Conservation (phyloP, 2,329 filamentous ascomycete species). For the Cercospora sp. region DNA sequence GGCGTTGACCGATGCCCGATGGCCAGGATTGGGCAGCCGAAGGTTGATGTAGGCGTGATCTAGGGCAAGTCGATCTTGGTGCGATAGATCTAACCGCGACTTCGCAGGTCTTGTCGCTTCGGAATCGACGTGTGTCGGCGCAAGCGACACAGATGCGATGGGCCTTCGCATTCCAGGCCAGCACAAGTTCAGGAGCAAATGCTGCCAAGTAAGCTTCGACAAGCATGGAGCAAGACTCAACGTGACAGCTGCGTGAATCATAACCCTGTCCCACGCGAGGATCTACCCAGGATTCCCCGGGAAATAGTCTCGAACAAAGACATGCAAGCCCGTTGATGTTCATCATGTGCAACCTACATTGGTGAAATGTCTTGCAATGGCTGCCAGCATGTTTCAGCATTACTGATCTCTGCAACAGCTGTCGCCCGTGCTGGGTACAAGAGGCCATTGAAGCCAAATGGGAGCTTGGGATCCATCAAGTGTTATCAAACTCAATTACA, state of each 20-base stretch:
- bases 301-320: neutral
- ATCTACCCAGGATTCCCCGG: neutral
- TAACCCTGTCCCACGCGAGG: neutral
- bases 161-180: neutral
- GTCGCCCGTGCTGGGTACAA: neutral
- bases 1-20: neutral
- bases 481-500: constrained; percentile 10
- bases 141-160: neutral
- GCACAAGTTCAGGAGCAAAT: neutral
- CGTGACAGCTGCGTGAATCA: neutral
- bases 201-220: neutral
- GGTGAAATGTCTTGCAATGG: neutral
- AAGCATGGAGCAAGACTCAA: neutral
- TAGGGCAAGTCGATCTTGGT: neutral
- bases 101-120: neutral
- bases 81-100: neutral
- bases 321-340: neutral
- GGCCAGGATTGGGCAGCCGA: neutral
- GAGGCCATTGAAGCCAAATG: neutral
- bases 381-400: neutral
- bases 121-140: neutral
- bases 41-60: neutral
- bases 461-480: neutral
- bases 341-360: neutral
- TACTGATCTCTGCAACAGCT: neutral